These are phyloP conservation scores for Russula sp. DNA, from an alignment of 768 basidiomycete species.

Conservation along the genomic window DNA sequence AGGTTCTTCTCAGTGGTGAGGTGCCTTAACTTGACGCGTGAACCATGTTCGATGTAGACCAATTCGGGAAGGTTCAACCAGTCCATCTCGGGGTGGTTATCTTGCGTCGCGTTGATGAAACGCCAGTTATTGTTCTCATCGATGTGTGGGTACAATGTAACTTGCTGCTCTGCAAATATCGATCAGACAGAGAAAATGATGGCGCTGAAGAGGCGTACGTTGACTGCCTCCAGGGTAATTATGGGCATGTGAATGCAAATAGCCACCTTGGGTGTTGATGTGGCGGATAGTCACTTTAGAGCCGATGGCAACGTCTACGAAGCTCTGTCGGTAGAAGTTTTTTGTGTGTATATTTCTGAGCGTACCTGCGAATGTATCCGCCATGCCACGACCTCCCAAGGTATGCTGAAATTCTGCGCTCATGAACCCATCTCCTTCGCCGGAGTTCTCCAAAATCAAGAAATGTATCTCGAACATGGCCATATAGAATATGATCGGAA, in stretches of 20 bases:
- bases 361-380: constrained; percentile 85
- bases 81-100: constrained; percentile 38
- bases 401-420: constrained; percentile 98
- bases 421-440: constrained; percentile 99
- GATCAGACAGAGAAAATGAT: background rate
- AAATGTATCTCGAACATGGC: constrained; percentile 96
- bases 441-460: constrained; percentile 77
- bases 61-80: constrained; percentile 47
- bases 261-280: constrained; percentile 97
- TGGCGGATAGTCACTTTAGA: constrained; percentile 82
- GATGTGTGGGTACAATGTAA: constrained; percentile 98
- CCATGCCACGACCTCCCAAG: constrained; percentile 81
- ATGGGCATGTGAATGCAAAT: constrained; percentile 91
- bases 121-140: constrained; percentile 95
- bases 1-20: constrained; percentile 74
- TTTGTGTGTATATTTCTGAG: background rate
- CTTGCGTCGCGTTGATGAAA: constrained; percentile 66
- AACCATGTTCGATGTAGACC: constrained; percentile 56
- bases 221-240: constrained; percentile 86
- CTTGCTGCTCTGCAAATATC: constrained; percentile 75
- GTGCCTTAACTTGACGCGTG: constrained; percentile 79
- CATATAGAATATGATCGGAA: constrained; percentile 92
- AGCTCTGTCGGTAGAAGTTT: background rate
- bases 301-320: constrained; percentile 74
- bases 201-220: constrained; percentile 48